phyloP scores from a whole-genome alignment of 2,329 filamentous ascomycete species.

The Aspergillus thermomutatus region DNA sequence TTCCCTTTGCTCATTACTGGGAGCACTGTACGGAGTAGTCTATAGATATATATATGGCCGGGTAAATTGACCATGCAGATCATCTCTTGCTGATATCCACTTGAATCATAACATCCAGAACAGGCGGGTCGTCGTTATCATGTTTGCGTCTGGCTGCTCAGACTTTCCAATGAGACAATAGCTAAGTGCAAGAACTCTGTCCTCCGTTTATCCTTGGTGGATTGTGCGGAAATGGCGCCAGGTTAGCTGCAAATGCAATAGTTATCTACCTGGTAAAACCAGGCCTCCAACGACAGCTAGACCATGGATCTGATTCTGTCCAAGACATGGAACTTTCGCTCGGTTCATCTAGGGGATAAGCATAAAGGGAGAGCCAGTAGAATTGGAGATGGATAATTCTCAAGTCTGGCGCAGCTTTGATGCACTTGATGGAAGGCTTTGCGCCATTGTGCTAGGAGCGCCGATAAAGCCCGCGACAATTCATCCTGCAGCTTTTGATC shows the following conservation, averaged over 20 bases:
- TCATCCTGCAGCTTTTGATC: slow-evolving; percentile 19
- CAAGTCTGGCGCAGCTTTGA: no score
- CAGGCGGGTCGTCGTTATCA: no score
- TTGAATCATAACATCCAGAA: no score
- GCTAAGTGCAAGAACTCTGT: neutral
- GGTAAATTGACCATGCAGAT: neutral
- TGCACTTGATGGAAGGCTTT: no score
- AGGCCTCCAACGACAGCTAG: neutral
- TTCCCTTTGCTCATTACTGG: neutral
- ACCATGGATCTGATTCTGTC: neutral
- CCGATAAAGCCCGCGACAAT: slow-evolving; percentile 18
- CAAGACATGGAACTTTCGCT: slow-evolving; percentile 6
- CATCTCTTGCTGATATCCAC: neutral
- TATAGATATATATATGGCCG: neutral
- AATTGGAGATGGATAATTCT: neutral
- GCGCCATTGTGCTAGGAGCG: neutral
- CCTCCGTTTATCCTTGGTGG: neutral
- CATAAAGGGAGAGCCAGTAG: slow-evolving; percentile 22
- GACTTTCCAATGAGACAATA: no score
- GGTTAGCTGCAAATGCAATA: neutral
- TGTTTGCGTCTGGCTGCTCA: no score
- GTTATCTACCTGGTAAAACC: neutral
- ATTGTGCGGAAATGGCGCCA: neutral
- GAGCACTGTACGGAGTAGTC: neutral
- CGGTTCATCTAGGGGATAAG: slow-evolving; percentile 16